phyloP scores from a whole-genome alignment of 257 asterid species.

The Catharanthus roseus region DNA sequence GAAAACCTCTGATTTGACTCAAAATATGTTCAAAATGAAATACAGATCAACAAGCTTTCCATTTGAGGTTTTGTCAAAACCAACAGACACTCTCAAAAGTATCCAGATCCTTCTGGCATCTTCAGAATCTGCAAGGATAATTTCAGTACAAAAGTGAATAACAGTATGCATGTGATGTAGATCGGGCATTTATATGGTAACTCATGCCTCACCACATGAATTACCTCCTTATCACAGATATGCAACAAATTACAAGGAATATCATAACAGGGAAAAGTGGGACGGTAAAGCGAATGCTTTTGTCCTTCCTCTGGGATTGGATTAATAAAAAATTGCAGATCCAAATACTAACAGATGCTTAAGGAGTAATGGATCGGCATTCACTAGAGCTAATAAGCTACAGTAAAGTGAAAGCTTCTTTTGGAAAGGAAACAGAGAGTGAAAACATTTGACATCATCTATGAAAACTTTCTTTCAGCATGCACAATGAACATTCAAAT shows the following conservation, averaged over 20 bases:
- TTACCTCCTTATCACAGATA: neutral
- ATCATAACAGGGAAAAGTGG: neutral
- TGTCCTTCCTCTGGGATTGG: neutral
- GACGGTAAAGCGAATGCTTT: neutral
- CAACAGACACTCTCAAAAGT: neutral
- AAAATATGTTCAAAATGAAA: neutral
- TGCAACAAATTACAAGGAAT: neutral
- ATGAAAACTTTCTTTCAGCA: neutral
- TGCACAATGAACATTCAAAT: neutral
- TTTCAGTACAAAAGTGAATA: conserved; percentile 1
- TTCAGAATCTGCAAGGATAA: conserved; percentile 5
- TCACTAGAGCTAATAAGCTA: neutral
- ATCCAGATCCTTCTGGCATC: neutral
- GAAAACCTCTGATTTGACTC: neutral
- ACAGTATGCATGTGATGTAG: neutral
- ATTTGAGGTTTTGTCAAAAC: neutral
- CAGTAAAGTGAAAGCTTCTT: neutral
- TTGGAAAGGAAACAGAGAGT: neutral
- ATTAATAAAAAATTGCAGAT: neutral
- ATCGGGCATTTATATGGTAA: neutral
- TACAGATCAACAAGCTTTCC: conserved; percentile 1
- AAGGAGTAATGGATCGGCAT: neutral
- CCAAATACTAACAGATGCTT: neutral
- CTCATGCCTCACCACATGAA: neutral
- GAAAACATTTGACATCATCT: neutral